These are phyloP conservation scores for Metschnikowia santaceciliae DNA, from an alignment of 805 yeast species.

Conservation along the genomic window DNA sequence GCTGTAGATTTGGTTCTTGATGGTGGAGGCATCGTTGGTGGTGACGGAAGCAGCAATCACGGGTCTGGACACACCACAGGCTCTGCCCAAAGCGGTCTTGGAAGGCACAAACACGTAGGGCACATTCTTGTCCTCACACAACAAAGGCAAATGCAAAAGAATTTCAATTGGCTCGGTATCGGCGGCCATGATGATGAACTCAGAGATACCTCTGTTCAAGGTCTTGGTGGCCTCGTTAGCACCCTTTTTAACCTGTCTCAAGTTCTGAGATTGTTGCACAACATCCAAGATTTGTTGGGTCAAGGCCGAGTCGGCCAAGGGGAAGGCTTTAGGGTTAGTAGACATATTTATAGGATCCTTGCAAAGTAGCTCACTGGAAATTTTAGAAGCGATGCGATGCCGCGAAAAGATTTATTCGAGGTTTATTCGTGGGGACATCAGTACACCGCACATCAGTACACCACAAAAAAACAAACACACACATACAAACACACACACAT, in stretches of 20 bases:
- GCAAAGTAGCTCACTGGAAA: conserved; percentile 25
- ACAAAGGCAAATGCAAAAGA: conserved; percentile 91
- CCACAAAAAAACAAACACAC: not conserved
- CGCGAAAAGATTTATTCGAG: conserved; percentile 1
- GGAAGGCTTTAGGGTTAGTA: conserved; percentile 97
- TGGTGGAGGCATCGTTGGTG: conserved; percentile 95
- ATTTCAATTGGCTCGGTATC: conserved; percentile 99
- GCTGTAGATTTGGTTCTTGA: conserved; percentile 93
- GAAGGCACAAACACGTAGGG: conserved; percentile 99
- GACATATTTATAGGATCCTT: conserved; percentile 52
- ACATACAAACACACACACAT: too few relatives aligned
- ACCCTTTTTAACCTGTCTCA: conserved; percentile 98
- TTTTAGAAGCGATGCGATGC: conserved; percentile 3
- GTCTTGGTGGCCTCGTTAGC: conserved; percentile 99
- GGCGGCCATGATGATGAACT: conserved; percentile 99
- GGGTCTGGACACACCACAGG: conserved; percentile 99
- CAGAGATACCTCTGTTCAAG: conserved; percentile 98
- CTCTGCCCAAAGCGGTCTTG: conserved; percentile 98
- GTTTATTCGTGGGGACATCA: not conserved
- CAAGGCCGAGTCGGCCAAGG: conserved; percentile 93
- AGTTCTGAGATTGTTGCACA: conserved; percentile 95
- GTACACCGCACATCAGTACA: not conserved
- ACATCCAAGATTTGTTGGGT: conserved; percentile 96
- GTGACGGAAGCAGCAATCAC: conserved; percentile 98
- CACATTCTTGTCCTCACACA: conserved; percentile 99